Evolutionary conservation across 441 rosid species (phyloP), one percentile per base, ranked within the genome.

Genomic region (Pelargonium cotyledonis): DNA sequence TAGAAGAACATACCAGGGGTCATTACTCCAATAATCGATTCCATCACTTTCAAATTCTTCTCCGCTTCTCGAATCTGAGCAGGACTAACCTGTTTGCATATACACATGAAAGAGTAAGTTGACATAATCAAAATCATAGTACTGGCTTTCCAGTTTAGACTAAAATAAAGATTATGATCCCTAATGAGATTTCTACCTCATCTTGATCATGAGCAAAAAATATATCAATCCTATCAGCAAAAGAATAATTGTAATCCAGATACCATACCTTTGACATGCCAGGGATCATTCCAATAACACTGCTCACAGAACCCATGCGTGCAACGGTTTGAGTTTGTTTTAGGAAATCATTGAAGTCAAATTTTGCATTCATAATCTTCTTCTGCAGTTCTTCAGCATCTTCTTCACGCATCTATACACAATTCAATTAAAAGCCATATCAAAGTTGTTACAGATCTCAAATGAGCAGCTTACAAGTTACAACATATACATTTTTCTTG

Each of bases 251-350:
- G 63, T 66, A 78, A 73, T 79, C 65, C 69, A 31, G 41, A 65
- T 31, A 62, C 43, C 74, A 29, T 78, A 86, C 96, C 96, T 95
- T 95, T 41, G 87, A 91, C 99, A 95, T 89, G 72, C 99, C 97
- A 0, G 97, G 99, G 67, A 95, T 91, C 99, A 95, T 95, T 80
- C 99, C 97, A 69, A 95, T 77, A 73, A 91, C 92, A 57, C 91
- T 92, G 72, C 88, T 83, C 94, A 95, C 84, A 46, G 99, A 91
- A 68, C 99, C 99, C 99, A 95, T 95, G 19, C 85, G 89, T 51
- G 99, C 99, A 81, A 95, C 97, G 49, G 96, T 83, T 40, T 96
- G 95, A 72, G 97, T 95, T 78, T 95, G 99, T 85, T 91, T 91
- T 55, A 95, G 80, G 80, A 91, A 88, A 85, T 95, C 99, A 76